Base-by-base conservation (phyloP, 176 grass and related monocot genomes). In the Carex scoparia region DNA sequence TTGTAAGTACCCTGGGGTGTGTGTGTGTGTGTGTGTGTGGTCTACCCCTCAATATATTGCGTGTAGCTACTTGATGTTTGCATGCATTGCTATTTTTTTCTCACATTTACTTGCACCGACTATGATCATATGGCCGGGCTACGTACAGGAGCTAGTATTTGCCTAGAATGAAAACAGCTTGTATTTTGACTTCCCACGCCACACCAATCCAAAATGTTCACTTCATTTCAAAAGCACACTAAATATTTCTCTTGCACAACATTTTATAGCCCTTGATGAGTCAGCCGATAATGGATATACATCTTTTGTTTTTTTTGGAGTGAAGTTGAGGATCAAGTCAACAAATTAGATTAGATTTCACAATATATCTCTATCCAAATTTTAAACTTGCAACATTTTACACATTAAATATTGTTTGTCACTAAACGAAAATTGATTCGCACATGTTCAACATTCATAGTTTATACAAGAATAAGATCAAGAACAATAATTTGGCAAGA, bases 161-260 rank as follows among this genome's bases (percentile, higher is more conserved):
- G 67, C 35, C 15, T 74, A 16, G 31, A 1, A 69, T 28, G 42
- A 74, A 74, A 74, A 49, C 16, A 72, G 3, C n/a, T 74, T 51
- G n/a, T 40, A 74, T 53, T 51, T 74, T 53, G 70, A 53, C 42
- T 74, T 74, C 44, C 70, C 46, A 13, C 19, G 28, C 44, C 44
- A 13, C 70, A 74, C n/a, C 69, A 49, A 74, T 53, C 70, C 70
- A 74, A 53, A 73, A 40, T 23, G 40, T 46, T 46, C 9, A 53
- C 70, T 74, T 74, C 70, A 74, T 44, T 74, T 51, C n/a, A 53
- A 74, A 74, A 74, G 7, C n/a, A 27, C 70, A 74, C 19, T 12
- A 74, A 3, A 73, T 73, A 51, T 74, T 74, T 28, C 44, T 12
- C 28, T 12, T 74, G 44, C 70, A 74, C 9, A 5, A 27, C 38